Evolutionary conservation across 306 rosid species (phyloP).

Genomic region (Glycine soja): DNA sequence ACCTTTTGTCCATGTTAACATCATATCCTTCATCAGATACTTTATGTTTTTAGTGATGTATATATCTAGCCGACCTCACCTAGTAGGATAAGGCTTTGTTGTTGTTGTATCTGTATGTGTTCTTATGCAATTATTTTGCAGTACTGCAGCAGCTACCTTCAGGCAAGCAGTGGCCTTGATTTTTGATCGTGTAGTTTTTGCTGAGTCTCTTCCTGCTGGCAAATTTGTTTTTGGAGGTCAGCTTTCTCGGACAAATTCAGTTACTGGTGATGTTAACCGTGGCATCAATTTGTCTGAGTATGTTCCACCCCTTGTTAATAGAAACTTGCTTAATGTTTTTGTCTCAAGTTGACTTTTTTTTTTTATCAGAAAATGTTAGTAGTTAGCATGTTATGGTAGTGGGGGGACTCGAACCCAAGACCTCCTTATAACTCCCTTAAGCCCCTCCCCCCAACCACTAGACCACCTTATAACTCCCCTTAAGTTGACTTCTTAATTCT

Average conservation of each 20-base stretch:
- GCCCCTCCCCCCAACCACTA: no score
- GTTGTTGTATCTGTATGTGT: slow-evolving; percentile 39
- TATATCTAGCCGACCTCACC: not conserved
- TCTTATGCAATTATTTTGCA: slow-evolving; percentile 61
- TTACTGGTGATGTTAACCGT: slow-evolving; percentile 79
- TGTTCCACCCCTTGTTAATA: slow-evolving; percentile 35
- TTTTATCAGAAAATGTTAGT: no score
- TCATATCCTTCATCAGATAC: slow-evolving; percentile 10
- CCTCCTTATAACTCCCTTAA: no score
- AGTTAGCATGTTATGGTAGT: no score
- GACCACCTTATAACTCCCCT: not conserved
- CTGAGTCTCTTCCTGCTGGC: slow-evolving; percentile 89
- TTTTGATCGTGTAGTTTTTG: slow-evolving; percentile 78
- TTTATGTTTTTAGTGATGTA: slow-evolving; percentile 24
- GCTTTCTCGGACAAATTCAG: slow-evolving; percentile 78
- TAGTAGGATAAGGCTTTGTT: no score
- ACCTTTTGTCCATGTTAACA: slow-evolving; percentile 32
- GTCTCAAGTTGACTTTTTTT: not conserved
- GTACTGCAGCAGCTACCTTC: slow-evolving; percentile 99
- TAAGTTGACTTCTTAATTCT: slow-evolving; percentile 35
- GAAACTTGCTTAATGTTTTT: slow-evolving; percentile 37
- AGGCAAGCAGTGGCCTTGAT: slow-evolving; percentile 96
- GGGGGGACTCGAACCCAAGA: no score
- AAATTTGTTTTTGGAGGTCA: slow-evolving; percentile 79
- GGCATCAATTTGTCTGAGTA: slow-evolving; percentile 83